Base-by-base conservation (phyloP, 306 rosid genomes). In the Dalbergia oliveri region DNA sequence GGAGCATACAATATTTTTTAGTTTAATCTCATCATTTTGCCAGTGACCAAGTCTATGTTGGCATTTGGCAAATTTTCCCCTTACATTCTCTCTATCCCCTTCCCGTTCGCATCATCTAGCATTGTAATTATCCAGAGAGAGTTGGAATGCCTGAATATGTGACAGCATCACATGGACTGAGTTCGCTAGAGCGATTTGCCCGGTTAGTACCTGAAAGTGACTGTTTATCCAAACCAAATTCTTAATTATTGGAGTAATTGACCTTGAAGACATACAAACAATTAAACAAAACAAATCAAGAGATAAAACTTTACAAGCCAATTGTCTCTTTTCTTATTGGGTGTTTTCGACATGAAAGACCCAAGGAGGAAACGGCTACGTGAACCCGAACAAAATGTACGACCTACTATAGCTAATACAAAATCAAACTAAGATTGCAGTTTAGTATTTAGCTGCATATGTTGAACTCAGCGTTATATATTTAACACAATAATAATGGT, bases 81-180 rank as follows among this genome's bases (percentile, higher is more conserved):
- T 8, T 4, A 21, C 14, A 19, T 33, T 19, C 12, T 34, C 15
- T 11, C 56, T 14, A 8, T 63, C 43, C 34, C 53, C 57, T 5
- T 9, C 57, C 26, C 66, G 16, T n/a, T 39, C 9, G 58, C 57
- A 33, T 18, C 26, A 6, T 50, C 56, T 8, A 33, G 15, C 43
- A 69, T 69, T 49, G 15, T 34, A 16, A 58, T 18, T 68, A 77
- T 76, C 54, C 33, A 49, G 31, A 35, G 7, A 59, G 11, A 59
- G 47, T 43, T 64, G 59, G 11, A 5, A 19, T 63, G 35, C 19
- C 44, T 71, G 50, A 65, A 47, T 12, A 58, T 31, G 79, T 80
- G 79, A 69, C 79, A 79, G 9, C 74, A 61, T 39, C 67, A 84
- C 69, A 44, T 67, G 81, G 78, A 60, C 3, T 77, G 16, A 41